A percentile compares a stretch with the other conserved stretches of the same genome.
phyloP scores from a whole-genome alignment of 306 rosid genomes.

The Phaseolus lunatus region DNA sequence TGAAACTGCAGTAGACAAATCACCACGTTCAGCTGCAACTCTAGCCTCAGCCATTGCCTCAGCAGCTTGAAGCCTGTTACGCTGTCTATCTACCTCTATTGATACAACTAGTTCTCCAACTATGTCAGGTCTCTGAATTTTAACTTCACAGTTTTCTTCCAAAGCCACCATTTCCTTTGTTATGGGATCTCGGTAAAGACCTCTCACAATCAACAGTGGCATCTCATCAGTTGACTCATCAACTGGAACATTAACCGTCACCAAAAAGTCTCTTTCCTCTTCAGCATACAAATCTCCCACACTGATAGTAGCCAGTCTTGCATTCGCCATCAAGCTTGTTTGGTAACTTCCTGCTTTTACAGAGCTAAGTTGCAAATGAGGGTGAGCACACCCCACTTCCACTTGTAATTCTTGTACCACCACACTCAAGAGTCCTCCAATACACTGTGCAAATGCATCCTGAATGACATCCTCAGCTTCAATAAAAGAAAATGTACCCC shows the following conservation, averaged over 20 bases:
- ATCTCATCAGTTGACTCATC: conserved; percentile 61
- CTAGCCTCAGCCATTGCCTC: conserved; percentile 90
- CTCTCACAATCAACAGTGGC: conserved; percentile 69
- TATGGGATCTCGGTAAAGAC: conserved; percentile 71
- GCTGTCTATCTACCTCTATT: conserved; percentile 90
- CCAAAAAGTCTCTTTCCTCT: conserved; percentile 92
- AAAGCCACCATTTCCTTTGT: conserved; percentile 71
- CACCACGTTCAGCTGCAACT: conserved; percentile 75
- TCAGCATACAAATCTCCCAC: conserved; percentile 93
- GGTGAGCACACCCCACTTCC: conserved; percentile 66
- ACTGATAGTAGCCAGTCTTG: conserved; percentile 65
- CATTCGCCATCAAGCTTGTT: conserved; percentile 59
- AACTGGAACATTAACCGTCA: conserved; percentile 75
- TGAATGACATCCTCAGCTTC: conserved; percentile 93
- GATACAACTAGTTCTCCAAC: conserved; percentile 61
- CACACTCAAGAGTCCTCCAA: conserved; percentile 96
- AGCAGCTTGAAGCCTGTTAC: conserved; percentile 78
- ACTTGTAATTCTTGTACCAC: conserved; percentile 85
- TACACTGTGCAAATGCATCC: conserved; percentile 99
- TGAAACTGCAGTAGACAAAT: conserved; percentile 83
- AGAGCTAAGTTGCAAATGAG: conserved; percentile 63
- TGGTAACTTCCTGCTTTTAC: conserved; percentile 84
- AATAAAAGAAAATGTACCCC: conserved; percentile 96
- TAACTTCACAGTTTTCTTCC: conserved; percentile 67
- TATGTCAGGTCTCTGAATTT: conserved; percentile 68